Evolutionary conservation across 345 rosid genomes (phyloP), one percentile per base, ranked within the genome.

Genomic region (Murraya koenigii): DNA sequence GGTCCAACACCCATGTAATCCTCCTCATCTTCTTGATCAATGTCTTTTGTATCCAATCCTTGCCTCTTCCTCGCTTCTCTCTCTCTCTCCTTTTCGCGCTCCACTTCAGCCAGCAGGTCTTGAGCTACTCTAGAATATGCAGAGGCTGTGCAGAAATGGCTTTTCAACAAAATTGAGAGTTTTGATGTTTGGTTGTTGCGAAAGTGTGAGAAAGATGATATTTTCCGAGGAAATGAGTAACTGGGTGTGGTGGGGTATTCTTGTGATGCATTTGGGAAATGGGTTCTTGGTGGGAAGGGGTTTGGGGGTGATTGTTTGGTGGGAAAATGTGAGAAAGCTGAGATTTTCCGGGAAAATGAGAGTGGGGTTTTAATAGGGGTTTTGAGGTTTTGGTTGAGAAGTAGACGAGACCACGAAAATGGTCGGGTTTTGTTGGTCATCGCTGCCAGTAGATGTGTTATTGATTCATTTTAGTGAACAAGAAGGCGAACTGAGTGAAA

Each of bases 21-120:
- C 79, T 92, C 98, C 38, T 93, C 87, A 52, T 91, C 97, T 82
- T 93, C 98, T 54, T 78, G 82, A 78, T 93, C 99, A 55, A 95
- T 88, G 80, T 93, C 98, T 78, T 87, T 87, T 30, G 84, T 90
- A 64, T 87, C 94, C 23, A 91, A 82, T 41, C 99, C 99, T 39
- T 85, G 87, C 59, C 89, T 84, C 75, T 66, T 87, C 81, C 95
- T 86, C 1, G 87, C 91, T 36, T 91, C 97, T 75, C 90, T 86
- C 71, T 92, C 98, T 19, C 90, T 87, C 85, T 88, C 88, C 78
- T 84, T 93, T 47, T 95, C 97, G 30, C 79, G 89, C 83, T 93
- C 97, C 1, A 92, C 64, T 7, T 95, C 95, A 0, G 80, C 82
- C 66, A 87, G 66, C 36, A 95, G 87, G 13, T 90, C 96, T 22